phyloP scores from a whole-genome alignment of 805 yeast genomes.

The Suhomyces kilbournensis region DNA sequence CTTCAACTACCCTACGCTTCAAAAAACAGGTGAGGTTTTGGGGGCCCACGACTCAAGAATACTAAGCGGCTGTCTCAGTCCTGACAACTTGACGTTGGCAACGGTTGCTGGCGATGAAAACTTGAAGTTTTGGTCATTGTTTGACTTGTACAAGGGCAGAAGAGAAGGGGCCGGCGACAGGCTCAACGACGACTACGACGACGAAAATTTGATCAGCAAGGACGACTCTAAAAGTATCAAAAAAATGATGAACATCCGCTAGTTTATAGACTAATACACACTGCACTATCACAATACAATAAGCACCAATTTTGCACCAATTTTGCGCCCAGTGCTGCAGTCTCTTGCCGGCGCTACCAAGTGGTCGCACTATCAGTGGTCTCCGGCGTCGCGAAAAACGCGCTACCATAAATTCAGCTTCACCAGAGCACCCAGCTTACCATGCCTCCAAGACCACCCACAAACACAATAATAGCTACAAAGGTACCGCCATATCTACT shows the following conservation, averaged over 20 bases:
- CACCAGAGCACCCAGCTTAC: not conserved
- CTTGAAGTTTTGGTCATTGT: conserved; percentile 89
- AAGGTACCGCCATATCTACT: conserved; percentile 19
- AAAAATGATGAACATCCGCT: conserved; percentile 22
- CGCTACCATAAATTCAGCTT: not conserved
- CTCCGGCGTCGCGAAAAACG: not conserved
- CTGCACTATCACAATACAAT: not conserved
- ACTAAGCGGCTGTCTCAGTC: conserved; percentile 77
- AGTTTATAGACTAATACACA: not conserved
- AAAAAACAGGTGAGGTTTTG: conserved; percentile 80
- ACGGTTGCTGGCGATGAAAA: conserved; percentile 97
- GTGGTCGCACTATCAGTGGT: not conserved
- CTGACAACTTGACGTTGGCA: conserved; percentile 86
- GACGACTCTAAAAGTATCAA: conserved; percentile 19
- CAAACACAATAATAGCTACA: conserved; percentile 39
- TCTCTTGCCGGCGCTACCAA: not conserved
- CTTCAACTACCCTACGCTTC: conserved; percentile 81
- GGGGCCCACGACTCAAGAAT: conserved; percentile 91
- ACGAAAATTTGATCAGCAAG: conserved; percentile 9
- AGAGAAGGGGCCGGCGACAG: conserved; percentile 17
- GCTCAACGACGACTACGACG: conserved; percentile 13
- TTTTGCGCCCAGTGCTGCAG: no score
- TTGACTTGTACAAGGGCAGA: conserved; percentile 49
- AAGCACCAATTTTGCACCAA: not conserved
- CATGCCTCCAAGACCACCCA: conserved; percentile 3